phyloP scores from a whole-genome alignment of 495 filamentous ascomycete genomes.

The Penicillium malachiteum region DNA sequence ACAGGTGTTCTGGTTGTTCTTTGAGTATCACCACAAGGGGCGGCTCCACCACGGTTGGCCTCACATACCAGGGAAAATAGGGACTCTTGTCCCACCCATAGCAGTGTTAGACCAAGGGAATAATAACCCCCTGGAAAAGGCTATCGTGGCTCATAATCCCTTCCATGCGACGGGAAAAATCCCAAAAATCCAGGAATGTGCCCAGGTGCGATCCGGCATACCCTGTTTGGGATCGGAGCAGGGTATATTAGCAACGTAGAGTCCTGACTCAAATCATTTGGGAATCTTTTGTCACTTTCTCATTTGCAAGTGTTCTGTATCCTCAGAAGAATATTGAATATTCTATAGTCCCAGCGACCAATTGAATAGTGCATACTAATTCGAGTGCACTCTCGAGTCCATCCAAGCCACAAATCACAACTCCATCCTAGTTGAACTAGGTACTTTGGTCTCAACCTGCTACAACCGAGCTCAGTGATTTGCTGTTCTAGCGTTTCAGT shows the following conservation, averaged over 20 bases:
- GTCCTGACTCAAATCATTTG: background rate
- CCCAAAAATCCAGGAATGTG: constrained; percentile 29
- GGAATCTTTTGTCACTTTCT: background rate
- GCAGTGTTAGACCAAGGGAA: background rate
- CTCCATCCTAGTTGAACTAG: background rate
- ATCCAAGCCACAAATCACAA: no score
- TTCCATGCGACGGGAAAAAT: constrained; percentile 20
- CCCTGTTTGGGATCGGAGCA: constrained; percentile 14
- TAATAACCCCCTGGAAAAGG: constrained; percentile 6
- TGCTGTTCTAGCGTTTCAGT: constrained; percentile 33
- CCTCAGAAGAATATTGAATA: no score
- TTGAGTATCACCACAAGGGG: background rate
- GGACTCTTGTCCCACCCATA: constrained; percentile 4
- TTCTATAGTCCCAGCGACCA: no score
- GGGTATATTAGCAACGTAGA: constrained; percentile 21
- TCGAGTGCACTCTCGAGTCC: no score
- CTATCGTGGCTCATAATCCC: background rate
- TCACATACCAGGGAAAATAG: constrained; percentile 10
- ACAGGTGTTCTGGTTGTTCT: no score
- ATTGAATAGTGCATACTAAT: no score
- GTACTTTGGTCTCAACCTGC: constrained; percentile 16
- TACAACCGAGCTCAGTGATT: constrained; percentile 20
- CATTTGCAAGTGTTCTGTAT: no score
- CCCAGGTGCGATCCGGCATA: constrained; percentile 20
- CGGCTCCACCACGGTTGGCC: constrained; percentile 3